These are phyloP conservation scores for Thraustotheca clavata DNA, from an alignment of 352 stramenopile genomes.

Conservation along the genomic window DNA sequence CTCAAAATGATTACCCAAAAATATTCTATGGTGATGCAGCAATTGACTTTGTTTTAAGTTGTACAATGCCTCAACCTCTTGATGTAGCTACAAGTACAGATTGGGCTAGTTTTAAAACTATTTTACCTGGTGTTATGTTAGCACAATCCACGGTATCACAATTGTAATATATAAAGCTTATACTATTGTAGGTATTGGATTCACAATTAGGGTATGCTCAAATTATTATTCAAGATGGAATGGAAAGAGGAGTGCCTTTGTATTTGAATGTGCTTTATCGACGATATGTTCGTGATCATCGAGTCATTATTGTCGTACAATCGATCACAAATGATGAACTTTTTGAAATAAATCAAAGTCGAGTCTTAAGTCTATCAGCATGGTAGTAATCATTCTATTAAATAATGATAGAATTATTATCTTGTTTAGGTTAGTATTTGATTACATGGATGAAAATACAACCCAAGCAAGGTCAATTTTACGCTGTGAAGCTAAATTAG, in stretches of 20 bases:
- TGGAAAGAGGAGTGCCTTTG: background rate
- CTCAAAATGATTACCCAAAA: slow-evolving; percentile 1
- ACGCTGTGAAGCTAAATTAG: slow-evolving; percentile 1
- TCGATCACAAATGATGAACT: background rate
- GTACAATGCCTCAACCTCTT: background rate
- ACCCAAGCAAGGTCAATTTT: background rate
- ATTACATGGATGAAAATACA: background rate
- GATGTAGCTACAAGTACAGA: background rate
- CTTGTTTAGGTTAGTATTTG: background rate
- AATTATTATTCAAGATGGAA: background rate
- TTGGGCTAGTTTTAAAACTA: background rate
- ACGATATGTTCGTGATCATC: background rate
- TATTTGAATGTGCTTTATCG: background rate
- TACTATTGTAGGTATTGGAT: background rate
- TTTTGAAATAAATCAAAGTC: background rate
- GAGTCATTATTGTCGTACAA: background rate
- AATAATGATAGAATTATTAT: background rate
- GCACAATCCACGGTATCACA: background rate
- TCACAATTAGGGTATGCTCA: background rate
- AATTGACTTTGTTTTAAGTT: slow-evolving; percentile 3
- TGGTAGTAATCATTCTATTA: background rate
- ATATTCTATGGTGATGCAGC: slow-evolving; percentile 1
- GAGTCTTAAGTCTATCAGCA: background rate
- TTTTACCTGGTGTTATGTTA: background rate
- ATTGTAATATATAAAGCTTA: background rate